Percentiles rank a stretch among this genome's conserved stretches.
Evolutionary conservation across 306 rosid species (phyloP).

Genomic region (Cyclanthera cordifolia): DNA sequence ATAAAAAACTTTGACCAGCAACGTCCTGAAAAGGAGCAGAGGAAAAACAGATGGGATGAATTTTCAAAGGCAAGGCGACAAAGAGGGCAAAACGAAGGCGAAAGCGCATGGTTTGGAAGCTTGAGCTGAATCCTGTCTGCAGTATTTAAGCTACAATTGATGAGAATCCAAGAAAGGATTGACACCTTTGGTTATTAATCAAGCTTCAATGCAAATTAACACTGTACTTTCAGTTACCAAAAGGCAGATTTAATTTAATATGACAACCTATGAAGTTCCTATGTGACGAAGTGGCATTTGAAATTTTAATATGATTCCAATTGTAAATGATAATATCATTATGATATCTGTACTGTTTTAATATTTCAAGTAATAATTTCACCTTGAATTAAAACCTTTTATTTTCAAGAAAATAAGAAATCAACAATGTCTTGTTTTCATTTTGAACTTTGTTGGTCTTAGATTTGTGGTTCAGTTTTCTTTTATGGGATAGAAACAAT

Average conservation of each 20-base stretch:
- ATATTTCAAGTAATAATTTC: not conserved
- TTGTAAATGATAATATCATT: not conserved
- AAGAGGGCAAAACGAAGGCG: too few relatives aligned
- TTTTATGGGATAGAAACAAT: too few relatives aligned
- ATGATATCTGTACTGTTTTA: too few relatives aligned
- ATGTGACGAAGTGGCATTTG: not conserved
- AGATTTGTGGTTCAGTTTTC: not conserved
- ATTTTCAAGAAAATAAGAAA: conserved; percentile 1
- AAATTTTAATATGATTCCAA: not conserved
- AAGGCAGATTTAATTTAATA: not conserved
- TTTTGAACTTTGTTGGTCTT: not conserved
- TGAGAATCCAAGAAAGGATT: too few relatives aligned
- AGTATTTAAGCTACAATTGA: too few relatives aligned
- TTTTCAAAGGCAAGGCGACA: too few relatives aligned
- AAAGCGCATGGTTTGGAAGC: too few relatives aligned
- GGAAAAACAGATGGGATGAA: too few relatives aligned
- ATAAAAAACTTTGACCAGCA: too few relatives aligned
- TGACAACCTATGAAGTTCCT: not conserved
- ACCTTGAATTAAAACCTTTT: not conserved
- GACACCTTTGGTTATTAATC: too few relatives aligned
- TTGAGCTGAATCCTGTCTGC: too few relatives aligned
- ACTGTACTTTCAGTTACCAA: not conserved
- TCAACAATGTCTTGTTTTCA: not conserved
- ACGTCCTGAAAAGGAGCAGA: too few relatives aligned
- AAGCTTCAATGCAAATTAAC: not conserved